These are phyloP conservation scores for Penicillium cinerascens DNA, from an alignment of 495 filamentous ascomycete species.

Conservation along the genomic window DNA sequence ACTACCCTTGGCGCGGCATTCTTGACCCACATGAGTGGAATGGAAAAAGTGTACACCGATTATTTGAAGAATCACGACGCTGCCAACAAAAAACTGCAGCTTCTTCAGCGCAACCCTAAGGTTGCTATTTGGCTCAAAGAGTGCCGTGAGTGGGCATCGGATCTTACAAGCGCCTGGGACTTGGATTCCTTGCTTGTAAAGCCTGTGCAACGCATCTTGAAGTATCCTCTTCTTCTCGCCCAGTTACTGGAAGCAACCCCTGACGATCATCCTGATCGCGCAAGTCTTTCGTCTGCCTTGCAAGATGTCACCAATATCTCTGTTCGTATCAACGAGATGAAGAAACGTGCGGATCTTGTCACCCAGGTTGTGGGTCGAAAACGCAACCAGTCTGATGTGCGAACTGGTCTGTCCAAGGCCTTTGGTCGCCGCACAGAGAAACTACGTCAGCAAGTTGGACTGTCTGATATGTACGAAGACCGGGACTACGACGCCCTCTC, in stretches of 20 bases:
- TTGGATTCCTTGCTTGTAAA: constrained; percentile 93
- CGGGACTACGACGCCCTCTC: constrained; percentile 69
- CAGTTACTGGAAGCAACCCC: constrained; percentile 77
- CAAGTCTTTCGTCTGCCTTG: constrained; percentile 58
- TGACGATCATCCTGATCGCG: constrained; percentile 74
- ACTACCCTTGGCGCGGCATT: constrained; percentile 82
- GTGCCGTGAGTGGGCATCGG: constrained; percentile 81
- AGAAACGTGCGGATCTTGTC: constrained; percentile 85
- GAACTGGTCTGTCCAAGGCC: constrained; percentile 75
- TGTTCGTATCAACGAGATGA: constrained; percentile 85
- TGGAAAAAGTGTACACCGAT: constrained; percentile 82
- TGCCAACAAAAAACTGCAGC: constrained; percentile 72
- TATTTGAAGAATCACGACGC: constrained; percentile 84
- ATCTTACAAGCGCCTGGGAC: constrained; percentile 90
- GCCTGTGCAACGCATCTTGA: constrained; percentile 85
- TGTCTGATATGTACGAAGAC: constrained; percentile 69
- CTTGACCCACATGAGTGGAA: constrained; percentile 61
- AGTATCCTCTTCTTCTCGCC: constrained; percentile 82
- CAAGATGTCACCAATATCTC: constrained; percentile 66
- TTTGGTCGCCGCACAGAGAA: constrained; percentile 86
- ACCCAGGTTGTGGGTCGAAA: constrained; percentile 82
- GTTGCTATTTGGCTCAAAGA: constrained; percentile 89
- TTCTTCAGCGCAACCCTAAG: constrained; percentile 66
- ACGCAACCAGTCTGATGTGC: constrained; percentile 85
- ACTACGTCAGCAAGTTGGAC: constrained; percentile 61